Evolutionary conservation across 2,329 filamentous ascomycete genomes (phyloP).

Genomic region (Hypoxylon sp.): DNA sequence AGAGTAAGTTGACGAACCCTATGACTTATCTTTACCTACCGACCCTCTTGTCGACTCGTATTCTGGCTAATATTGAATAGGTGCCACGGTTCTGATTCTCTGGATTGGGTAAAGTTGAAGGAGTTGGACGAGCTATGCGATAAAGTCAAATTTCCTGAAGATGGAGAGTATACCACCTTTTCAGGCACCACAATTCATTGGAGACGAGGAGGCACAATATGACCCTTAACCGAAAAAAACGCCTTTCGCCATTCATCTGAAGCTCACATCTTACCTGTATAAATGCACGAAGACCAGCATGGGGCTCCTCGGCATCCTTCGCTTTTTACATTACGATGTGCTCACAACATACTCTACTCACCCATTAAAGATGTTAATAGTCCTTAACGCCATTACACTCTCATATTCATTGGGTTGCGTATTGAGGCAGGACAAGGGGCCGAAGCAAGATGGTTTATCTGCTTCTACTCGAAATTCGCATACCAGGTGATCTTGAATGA

Average conservation of each 20-base stretch:
- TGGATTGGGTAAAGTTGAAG: constrained; percentile 54
- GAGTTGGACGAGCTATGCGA: constrained; percentile 54
- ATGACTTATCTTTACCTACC: not conserved
- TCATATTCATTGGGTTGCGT: not conserved
- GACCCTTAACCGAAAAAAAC: not conserved
- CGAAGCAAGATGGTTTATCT: not conserved
- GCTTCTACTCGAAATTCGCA: not conserved
- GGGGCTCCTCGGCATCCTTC: constrained; percentile 52
- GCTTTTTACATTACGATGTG: too few species aligned
- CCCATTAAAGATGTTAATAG: not conserved
- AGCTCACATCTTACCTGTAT: constrained; percentile 70
- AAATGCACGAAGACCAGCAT: constrained; percentile 70
- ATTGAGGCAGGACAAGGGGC: not conserved
- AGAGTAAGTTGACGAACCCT: constrained; percentile 56
- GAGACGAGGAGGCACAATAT: constrained; percentile 39
- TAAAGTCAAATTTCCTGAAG: constrained; percentile 57
- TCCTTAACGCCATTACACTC: not conserved
- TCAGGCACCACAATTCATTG: constrained; percentile 61
- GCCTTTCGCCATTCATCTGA: constrained; percentile 63
- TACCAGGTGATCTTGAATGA: not conserved
- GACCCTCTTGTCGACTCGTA: not conserved
- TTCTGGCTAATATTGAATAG: constrained; percentile 26
- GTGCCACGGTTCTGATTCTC: constrained; percentile 27
- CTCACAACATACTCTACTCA: too few species aligned
- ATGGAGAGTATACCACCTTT: constrained; percentile 57